Evolutionary conservation across 805 yeast species (phyloP), one percentile per base, ranked within the genome.

Genomic region (Wickerhamiella hasegawae): DNA sequence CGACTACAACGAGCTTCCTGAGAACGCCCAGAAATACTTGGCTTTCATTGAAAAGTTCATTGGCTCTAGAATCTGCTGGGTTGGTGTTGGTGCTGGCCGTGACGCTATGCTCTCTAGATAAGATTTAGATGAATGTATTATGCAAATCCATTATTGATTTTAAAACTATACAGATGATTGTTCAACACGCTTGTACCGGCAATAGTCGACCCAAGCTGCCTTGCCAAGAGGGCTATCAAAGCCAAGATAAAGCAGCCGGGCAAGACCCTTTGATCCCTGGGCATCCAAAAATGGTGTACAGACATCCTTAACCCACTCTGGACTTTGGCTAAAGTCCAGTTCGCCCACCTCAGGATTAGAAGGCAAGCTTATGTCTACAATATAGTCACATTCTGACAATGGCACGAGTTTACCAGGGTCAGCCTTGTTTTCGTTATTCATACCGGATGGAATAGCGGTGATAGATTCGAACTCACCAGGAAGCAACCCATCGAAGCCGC

Each of bases 21-120:
- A 66, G 54, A 77, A 81, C 48, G 94, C 97, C 32, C 71, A 80
- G 65, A 70, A 69, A 45, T 90, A 90, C 61, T 67, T 90, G 59
- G 66, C 69, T 46, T 90, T 60, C 57, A 87, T 90, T 52, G 97
- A 84, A 62, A 76, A 83, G 44, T 85, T 68, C 52, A 65, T 85
- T 42, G 67, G 69, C 33, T 87, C 82, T 39, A 94, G 93, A 38
- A 69, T 90, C 44, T 79, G 78, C 57, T 90, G 96, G 96, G 90
- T 90, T 42, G 98, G 98, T 55, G 90, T 94, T 39, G 98, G 98
- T 43, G 96, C 98, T 44, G 94, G 83, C 36, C 80, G 97, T 65
- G 93, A 79, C 38, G 74, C 85, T 25, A 85, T 84, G 95, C 68
- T 84, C 48, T 73, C 71, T 47, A 76, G 73, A 56, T 25, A 40